These are phyloP conservation scores for Emiliania huxleyi DNA, from an alignment of 78 protist species.

Conservation along the genomic window DNA sequence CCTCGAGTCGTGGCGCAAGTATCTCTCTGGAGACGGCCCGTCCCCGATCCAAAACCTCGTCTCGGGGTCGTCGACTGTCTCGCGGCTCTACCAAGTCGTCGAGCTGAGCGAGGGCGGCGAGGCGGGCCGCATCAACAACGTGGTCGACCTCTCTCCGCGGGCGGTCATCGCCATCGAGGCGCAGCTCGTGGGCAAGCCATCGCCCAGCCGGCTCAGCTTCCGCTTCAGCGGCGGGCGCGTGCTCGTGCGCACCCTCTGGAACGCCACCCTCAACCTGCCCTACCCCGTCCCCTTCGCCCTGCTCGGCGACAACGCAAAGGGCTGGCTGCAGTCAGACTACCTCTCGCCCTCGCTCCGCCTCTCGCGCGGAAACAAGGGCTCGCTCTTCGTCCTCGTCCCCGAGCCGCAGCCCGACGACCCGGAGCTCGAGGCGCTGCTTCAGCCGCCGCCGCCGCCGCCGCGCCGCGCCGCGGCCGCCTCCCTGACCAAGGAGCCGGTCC, in stretches of 20 bases:
- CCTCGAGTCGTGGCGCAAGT: background rate
- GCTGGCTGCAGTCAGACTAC: background rate
- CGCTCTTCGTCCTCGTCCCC: conserved; percentile 15
- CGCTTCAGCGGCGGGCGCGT: background rate
- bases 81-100: background rate
- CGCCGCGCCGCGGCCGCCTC: background rate
- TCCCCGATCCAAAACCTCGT: background rate
- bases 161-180: background rate
- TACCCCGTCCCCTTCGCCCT: conserved; percentile 14
- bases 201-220: background rate
- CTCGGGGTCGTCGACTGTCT: background rate
- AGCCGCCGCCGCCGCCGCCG: conserved; percentile 1
- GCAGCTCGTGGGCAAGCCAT: background rate
- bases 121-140: background rate
- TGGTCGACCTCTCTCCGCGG: background rate
- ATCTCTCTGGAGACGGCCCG: background rate
- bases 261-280: background rate
- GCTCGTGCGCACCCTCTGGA: background rate
- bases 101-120: background rate
- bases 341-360: background rate
- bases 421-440: background rate
- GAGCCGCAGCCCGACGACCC: background rate
- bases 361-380: conserved; percentile 20
- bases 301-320: conserved; percentile 13
- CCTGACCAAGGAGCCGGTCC: background rate